Evolutionary conservation across 2,329 filamentous ascomycete species (phyloP).

Genomic region (Rutstroemia sp.): DNA sequence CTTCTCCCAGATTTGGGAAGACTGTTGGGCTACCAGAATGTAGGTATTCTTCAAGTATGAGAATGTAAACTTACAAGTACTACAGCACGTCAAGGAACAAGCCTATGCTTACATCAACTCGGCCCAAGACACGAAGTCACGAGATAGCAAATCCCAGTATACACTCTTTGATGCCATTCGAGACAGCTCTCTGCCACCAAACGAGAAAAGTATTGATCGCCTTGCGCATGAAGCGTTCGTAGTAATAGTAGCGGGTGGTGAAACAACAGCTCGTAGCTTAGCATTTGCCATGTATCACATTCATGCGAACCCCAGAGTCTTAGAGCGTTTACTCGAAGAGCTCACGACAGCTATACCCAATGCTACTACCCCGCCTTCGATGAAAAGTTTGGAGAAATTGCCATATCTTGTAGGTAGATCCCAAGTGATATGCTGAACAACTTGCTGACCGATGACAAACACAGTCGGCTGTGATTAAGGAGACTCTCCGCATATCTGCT

Average conservation of each 20-base stretch:
- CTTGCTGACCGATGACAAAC: neutral
- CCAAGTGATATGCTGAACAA: too few relatives aligned
- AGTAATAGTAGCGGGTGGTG: slow-evolving; percentile 30
- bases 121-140: neutral
- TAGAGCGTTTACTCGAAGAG: slow-evolving; percentile 28
- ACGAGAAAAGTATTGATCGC: slow-evolving; percentile 29
- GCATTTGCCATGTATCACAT: slow-evolving; percentile 30
- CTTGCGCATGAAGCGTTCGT: slow-evolving; percentile 30
- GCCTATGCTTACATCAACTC: neutral
- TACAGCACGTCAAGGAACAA: neutral
- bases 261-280: slow-evolving; percentile 31
- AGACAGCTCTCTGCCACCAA: slow-evolving; percentile 22
- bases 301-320: slow-evolving; percentile 25
- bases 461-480: neutral
- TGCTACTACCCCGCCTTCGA: neutral
- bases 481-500: neutral
- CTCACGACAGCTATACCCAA: slow-evolving; percentile 19
- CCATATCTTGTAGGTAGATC: neutral
- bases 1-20: neutral
- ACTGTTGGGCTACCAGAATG: neutral
- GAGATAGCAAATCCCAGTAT: neutral
- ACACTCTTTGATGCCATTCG: slow-evolving; percentile 19
- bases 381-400: neutral
- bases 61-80: neutral
- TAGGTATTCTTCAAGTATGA: neutral